A percentile compares a stretch with the other conserved stretches of the same genome.
These are phyloP conservation scores for Dryas alaskensis DNA, from an alignment of 306 rosid genomes.

Conservation along the genomic window DNA sequence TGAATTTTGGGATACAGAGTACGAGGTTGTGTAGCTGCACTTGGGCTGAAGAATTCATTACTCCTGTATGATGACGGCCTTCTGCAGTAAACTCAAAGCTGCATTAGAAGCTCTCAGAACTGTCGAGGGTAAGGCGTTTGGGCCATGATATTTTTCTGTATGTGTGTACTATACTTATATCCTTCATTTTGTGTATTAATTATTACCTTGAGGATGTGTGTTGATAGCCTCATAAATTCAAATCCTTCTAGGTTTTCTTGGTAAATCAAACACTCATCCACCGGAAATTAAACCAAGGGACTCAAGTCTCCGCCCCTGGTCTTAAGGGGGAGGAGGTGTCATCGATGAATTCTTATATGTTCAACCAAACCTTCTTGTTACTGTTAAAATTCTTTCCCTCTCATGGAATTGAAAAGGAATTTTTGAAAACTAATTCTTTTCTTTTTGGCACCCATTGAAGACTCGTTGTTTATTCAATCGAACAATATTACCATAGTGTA, in stretches of 20 bases:
- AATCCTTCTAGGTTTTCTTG: neutral
- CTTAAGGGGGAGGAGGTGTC: no score
- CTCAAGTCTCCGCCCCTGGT: no score
- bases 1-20: neutral
- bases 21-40: neutral
- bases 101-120: neutral
- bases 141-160: neutral
- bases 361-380: no score
- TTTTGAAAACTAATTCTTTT: no score
- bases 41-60: neutral
- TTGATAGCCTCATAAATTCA: neutral
- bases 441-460: no score
- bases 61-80: neutral
- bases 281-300: neutral
- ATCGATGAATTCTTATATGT: no score
- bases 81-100: neutral
- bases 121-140: neutral
- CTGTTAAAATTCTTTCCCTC: no score
- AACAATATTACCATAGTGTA: no score
- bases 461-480: no score
- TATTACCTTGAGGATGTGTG: neutral
- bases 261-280: neutral
- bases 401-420: no score
- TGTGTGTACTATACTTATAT: neutral
- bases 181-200: neutral